These are phyloP conservation scores for Rhododendron mucronatum DNA, from an alignment of 148 eudicot genomes.

Conservation along the genomic window DNA sequence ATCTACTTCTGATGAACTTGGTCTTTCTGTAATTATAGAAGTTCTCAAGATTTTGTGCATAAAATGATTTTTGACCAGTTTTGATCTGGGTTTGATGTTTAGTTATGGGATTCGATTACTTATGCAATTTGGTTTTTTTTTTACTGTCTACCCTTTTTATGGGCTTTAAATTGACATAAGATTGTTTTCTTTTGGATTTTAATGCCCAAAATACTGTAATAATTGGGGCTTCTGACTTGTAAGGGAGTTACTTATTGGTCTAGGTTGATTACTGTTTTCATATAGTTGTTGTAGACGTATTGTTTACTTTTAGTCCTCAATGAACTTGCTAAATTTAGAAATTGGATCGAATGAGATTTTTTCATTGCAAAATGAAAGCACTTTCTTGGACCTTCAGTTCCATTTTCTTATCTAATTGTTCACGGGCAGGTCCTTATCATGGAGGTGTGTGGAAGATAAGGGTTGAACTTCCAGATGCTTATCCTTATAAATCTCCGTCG, in stretches of 20 bases:
- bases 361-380: neutral
- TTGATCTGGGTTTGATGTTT: constrained; percentile 10
- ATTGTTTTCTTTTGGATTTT: neutral
- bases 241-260: neutral
- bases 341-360: neutral
- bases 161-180: neutral
- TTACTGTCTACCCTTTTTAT: neutral
- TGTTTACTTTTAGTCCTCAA: constrained; percentile 3
- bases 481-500: constrained; percentile 87
- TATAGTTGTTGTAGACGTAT: constrained; percentile 3
- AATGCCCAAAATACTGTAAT: neutral
- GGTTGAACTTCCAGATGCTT: constrained; percentile 93
- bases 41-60: neutral
- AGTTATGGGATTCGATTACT: neutral
- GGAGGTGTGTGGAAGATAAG: constrained; percentile 91
- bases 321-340: neutral
- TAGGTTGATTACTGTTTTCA: neutral
- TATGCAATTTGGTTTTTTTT: neutral
- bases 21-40: neutral
- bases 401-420: constrained; percentile 1
- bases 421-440: constrained; percentile 72
- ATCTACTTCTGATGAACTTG: neutral
- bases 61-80: neutral
- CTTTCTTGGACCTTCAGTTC: neutral
- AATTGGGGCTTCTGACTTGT: neutral